Evolutionary conservation across 2,329 filamentous ascomycete genomes (phyloP).

Genomic region (Calonectria fujianensis): DNA sequence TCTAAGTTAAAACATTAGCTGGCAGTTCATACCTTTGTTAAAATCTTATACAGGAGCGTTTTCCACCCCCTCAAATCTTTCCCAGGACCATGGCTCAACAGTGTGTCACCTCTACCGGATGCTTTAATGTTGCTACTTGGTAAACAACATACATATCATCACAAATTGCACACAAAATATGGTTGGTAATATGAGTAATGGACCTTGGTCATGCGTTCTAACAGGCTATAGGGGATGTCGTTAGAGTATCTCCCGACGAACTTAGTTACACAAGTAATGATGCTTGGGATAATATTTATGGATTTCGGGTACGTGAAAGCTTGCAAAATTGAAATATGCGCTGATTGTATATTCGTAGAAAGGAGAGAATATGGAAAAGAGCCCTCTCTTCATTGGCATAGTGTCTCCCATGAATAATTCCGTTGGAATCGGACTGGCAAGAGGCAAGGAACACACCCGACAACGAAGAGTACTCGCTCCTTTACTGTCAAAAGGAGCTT

Average conservation of each 20-base stretch:
- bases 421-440: background rate
- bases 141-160: background rate
- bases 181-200: background rate
- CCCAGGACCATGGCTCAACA: background rate
- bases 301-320: background rate
- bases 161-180: background rate
- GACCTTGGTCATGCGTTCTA: background rate
- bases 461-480: background rate
- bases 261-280: background rate
- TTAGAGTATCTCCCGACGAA: background rate
- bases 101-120: background rate
- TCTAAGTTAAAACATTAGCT: background rate
- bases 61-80: background rate
- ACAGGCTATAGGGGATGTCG: background rate
- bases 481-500: background rate
- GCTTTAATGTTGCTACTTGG: background rate
- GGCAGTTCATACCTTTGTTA: background rate
- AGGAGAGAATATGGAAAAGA: background rate
- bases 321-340: background rate
- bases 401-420: background rate
- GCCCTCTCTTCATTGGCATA: background rate
- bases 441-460: background rate
- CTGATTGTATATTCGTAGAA: background rate
- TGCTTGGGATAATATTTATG: background rate
- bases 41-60: background rate